Evolutionary conservation across 2,329 filamentous ascomycete genomes (phyloP).

Genomic region (Cordyceps pruinosa): DNA sequence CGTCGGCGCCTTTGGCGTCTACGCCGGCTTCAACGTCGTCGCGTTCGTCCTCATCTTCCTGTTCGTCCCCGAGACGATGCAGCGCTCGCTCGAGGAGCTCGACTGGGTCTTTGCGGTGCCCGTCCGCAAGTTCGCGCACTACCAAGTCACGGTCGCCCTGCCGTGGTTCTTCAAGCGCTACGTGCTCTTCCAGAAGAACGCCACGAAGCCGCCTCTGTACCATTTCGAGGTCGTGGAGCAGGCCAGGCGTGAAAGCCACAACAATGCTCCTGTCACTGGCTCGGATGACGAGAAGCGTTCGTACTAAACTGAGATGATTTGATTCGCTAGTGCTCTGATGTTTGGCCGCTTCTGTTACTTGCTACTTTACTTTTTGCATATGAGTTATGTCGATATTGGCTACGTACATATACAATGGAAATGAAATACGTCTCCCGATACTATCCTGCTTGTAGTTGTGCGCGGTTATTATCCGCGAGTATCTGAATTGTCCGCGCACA

Average conservation of each 20-base stretch:
- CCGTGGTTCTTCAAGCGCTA: conserved; percentile 58
- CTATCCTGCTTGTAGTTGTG: too few relatives aligned
- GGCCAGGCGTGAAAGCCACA: neutral
- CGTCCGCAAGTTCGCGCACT: conserved; percentile 47
- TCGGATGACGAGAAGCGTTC: conserved; percentile 9
- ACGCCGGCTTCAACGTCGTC: conserved; percentile 48
- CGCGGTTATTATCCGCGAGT: too few relatives aligned
- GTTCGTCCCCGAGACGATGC: conserved; percentile 53
- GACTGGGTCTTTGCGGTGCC: conserved; percentile 57
- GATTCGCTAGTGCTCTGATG: neutral
- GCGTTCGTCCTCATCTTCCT: conserved; percentile 51
- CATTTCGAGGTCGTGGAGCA: conserved; percentile 29
- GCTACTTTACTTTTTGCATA: neutral
- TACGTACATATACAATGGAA: neutral
- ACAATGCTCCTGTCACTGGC: neutral
- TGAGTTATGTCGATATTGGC: neutral
- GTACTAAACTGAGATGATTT: neutral
- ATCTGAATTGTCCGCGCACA: too few relatives aligned
- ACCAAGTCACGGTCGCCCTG: conserved; percentile 48
- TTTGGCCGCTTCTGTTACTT: neutral
- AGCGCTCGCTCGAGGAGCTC: conserved; percentile 45
- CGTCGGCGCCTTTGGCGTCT: conserved; percentile 47
- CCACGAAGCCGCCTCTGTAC: conserved; percentile 36
- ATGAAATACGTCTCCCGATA: too few relatives aligned
- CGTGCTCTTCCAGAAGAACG: conserved; percentile 43